Evolutionary conservation across 345 rosid species (phyloP), one percentile per base, ranked within the genome.

Genomic region (Linum lewisii): DNA sequence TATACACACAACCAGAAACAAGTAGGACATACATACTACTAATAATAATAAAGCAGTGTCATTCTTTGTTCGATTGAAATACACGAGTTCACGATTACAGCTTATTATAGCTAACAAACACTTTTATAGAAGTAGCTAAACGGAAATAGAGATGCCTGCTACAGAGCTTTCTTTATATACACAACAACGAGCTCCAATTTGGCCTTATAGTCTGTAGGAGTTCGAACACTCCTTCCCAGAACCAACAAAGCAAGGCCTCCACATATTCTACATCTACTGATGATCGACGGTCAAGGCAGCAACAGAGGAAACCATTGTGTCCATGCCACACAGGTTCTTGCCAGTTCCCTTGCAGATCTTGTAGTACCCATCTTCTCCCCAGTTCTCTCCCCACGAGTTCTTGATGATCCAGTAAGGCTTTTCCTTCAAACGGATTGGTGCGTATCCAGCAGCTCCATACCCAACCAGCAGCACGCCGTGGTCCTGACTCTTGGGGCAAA

Each of bases 231-330:
- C 47, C 16, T 16, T 11, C 18, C 47, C 47, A 42, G 16, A 38
- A 42, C 47, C 47, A 5, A 5, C 38, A 42, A 29, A 29, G 47
- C 47, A 42, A 16, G n/a, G n/a, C n/a, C 15, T 42, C 13, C 47
- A 42, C 10, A 5, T 11, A 11, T 10, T 11, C 15, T 42, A 10
- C 15, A 52, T 15, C 37, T 55, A 55, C 59, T 55, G 20, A 25
- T 0, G 59, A 25, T 8, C 20, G 21, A 18, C 10, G 60, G 19
- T 34, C 15, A 57, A 1, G 22, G 60, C 60, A 57, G 60, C 44
- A 57, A 57, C 60, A 34, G 60, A 15, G 7, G 60, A 57, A 3
- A 57, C 60, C 60, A 57, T 57, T n/a, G 44, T n/a, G 11, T 55
- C 36, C 29, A 55, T 25, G 32, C 54, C 54, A n/a, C 54, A 51